Percentiles rank a stretch among this genome's conserved stretches.
Evolutionary conservation across 108 stramenopile species (phyloP).

Genomic region (Poteriospumella lacustris): DNA sequence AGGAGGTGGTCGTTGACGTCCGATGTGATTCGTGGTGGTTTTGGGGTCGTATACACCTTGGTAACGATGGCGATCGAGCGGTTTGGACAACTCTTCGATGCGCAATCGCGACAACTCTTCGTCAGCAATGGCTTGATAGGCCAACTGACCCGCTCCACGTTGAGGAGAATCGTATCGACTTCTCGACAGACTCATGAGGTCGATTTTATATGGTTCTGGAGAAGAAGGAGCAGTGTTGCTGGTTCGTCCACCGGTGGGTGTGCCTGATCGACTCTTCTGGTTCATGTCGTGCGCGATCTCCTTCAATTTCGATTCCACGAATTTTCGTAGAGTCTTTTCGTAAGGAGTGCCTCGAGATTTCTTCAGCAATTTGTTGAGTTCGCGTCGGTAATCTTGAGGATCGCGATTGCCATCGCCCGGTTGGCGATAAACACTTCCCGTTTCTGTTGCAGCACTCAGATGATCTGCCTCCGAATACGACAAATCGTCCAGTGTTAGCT

Average conservation of each 20-base stretch:
- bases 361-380: neutral
- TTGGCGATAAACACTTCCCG: no score
- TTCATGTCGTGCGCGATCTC: neutral
- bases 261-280: neutral
- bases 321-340: constrained; percentile 2
- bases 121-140: neutral
- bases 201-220: neutral
- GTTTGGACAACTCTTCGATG: neutral
- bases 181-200: neutral
- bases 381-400: neutral
- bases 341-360: constrained; percentile 2
- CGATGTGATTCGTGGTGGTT: neutral
- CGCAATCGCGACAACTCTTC: neutral
- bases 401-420: no score
- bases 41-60: neutral
- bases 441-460: no score
- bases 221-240: neutral
- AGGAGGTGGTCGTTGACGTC: constrained; percentile 5
- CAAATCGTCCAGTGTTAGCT: no score
- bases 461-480: no score
- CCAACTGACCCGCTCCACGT: neutral
- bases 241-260: neutral
- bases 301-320: neutral
- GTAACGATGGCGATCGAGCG: neutral
- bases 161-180: neutral